These are phyloP conservation scores for Diddensiella transvaalensis DNA, from an alignment of 805 yeast genomes.

Conservation along the genomic window DNA sequence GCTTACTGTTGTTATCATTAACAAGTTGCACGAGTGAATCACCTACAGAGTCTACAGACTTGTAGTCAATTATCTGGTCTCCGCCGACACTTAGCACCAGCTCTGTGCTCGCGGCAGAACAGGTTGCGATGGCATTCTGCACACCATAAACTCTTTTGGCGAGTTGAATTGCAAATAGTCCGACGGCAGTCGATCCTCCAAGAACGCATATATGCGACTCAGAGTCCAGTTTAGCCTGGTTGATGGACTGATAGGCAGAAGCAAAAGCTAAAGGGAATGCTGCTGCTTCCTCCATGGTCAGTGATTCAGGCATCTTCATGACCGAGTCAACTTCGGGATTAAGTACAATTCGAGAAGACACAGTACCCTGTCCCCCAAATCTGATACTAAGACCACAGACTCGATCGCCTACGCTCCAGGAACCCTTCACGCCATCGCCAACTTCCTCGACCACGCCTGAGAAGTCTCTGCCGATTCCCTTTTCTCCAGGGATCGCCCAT, in stretches of 20 bases:
- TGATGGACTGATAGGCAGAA: conserved; percentile 50
- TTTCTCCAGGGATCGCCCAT: conserved; percentile 43
- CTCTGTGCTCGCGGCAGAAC: conserved; percentile 47
- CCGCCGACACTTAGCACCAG: conserved; percentile 53
- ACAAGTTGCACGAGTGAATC: conserved; percentile 28
- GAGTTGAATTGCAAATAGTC: conserved; percentile 52
- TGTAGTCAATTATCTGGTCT: conserved; percentile 55
- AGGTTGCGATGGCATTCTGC: conserved; percentile 51
- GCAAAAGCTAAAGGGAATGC: conserved; percentile 61
- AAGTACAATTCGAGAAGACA: conserved; percentile 53
- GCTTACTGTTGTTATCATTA: conserved; percentile 29
- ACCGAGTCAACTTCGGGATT: conserved; percentile 51
- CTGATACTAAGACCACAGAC: conserved; percentile 64
- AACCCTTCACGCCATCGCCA: conserved; percentile 42
- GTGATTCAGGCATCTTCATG: conserved; percentile 44
- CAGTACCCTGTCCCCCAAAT: conserved; percentile 49
- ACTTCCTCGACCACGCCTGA: conserved; percentile 56
- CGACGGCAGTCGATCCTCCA: conserved; percentile 76
- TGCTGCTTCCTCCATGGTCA: conserved; percentile 56
- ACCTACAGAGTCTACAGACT: conserved; percentile 39
- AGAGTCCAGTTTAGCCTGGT: conserved; percentile 37
- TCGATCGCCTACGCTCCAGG: conserved; percentile 52
- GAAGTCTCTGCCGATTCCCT: conserved; percentile 71
- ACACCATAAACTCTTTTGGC: conserved; percentile 48
- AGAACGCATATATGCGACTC: conserved; percentile 54